Evolutionary conservation across 2,329 filamentous ascomycete genomes (phyloP), one percentile per base, ranked within the genome.

Genomic region (Beauveria rudraprayagi): DNA sequence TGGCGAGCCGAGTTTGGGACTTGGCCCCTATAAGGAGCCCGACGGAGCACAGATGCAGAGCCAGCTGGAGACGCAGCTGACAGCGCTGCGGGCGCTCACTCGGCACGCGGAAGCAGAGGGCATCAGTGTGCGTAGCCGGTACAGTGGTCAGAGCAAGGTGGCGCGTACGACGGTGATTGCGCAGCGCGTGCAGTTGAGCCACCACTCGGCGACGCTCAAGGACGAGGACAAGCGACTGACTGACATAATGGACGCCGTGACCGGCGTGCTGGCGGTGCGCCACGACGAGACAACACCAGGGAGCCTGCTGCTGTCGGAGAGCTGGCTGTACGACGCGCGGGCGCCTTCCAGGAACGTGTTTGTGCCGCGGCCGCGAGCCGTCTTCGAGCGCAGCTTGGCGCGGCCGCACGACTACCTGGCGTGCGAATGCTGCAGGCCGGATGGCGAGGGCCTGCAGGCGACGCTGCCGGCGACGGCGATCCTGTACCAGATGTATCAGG

Each of bases 131-230:
- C 85, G 87, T 64, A 95, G 87, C 74, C 88, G 87, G 70, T 89
- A 94, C 71, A 87, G 87, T 66, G 81, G 88, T 11, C 86, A 88
- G 65, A 83, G 82, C 73, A 86, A 85, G 65, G 85, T 88, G 48
- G 75, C 91, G 46, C 82, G 91, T 50, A 91, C 90, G 1, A 93
- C 90, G 0, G 84, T 93, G 37, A 85, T 93, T 56, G 89, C 89
- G 17, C 89, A 93, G 69, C 89, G 90, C 70, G 89, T 94, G 19
- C 87, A 92, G 68, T 79, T 94, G 46, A 91, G 88, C 73, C 88
- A 85, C 64, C 87, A 92, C 70, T 86, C 87, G 65, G 85, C 89
- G 1, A 78, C 83, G 3, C 79, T 93, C 30, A 89, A 88, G 0
- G 81, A 86, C 50, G 80, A 88, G 65, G 90, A 93, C 73, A 84